Evolutionary conservation across 208 protist species (phyloP).

Genomic region (Acanthamoeba lenticulata): DNA sequence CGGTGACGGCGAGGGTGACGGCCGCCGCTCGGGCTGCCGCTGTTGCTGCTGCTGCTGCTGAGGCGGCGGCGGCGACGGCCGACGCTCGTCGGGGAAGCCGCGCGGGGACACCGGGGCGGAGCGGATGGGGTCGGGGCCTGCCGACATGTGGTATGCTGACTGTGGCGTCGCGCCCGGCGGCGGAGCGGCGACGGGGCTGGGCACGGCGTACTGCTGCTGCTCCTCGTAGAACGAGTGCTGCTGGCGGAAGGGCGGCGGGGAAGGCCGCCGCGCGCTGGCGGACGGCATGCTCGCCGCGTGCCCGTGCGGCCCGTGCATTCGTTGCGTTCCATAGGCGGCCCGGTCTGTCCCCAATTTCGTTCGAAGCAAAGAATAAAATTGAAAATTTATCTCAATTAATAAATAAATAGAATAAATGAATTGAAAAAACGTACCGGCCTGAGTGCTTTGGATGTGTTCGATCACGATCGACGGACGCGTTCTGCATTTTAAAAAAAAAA

Average conservation of each 20-base stretch:
- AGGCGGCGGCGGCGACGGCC: not conserved
- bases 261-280: not conserved
- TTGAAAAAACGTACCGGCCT: not conserved
- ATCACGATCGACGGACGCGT: not conserved
- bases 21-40: too few species aligned
- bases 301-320: not conserved
- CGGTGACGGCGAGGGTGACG: not conserved
- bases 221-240: slow-evolving; percentile 34
- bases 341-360: not conserved
- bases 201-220: not conserved
- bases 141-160: not conserved
- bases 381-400: not conserved
- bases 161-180: not conserved
- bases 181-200: too few species aligned
- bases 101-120: too few species aligned
- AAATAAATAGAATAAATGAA: not conserved
- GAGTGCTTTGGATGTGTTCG: not conserved
- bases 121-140: too few species aligned
- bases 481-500: not conserved
- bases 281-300: not conserved
- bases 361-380: not conserved
- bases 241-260: slow-evolving; percentile 15
- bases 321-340: not conserved
- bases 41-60: too few species aligned
- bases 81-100: too few species aligned